phyloP scores from a whole-genome alignment of 1,284 basidiomycete genomes.

The Erythrobasidium hasegawianum region DNA sequence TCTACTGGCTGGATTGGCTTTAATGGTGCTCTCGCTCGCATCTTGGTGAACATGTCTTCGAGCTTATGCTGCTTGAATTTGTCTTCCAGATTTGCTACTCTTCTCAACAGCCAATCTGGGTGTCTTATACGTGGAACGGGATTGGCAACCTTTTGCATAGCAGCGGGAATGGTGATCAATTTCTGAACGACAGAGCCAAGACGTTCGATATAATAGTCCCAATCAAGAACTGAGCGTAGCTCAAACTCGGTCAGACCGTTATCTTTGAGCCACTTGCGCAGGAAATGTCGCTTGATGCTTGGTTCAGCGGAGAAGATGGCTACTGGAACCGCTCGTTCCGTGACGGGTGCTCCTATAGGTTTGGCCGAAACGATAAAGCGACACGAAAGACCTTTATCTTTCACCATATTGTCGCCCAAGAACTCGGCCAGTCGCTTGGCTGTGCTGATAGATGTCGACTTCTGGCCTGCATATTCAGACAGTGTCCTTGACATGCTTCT shows the following conservation, averaged over 20 bases:
- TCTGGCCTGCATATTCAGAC: slow-evolving; percentile 92
- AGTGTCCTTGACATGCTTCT: slow-evolving; percentile 96
- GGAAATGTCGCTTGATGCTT: slow-evolving; percentile 78
- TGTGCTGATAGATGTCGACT: slow-evolving; percentile 97
- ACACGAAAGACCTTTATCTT: slow-evolving; percentile 97
- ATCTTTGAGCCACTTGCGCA: slow-evolving; percentile 96
- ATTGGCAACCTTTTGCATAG: slow-evolving; percentile 94
- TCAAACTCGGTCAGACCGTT: slow-evolving; percentile 84
- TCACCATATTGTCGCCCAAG: slow-evolving; percentile 97
- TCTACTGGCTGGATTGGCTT: slow-evolving; percentile 10
- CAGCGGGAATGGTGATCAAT: slow-evolving; percentile 97
- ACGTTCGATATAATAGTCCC: slow-evolving; percentile 98
- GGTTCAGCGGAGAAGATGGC: slow-evolving; percentile 98
- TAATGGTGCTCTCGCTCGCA: slow-evolving; percentile 45
- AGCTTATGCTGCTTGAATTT: slow-evolving; percentile 98
- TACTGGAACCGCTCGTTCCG: slow-evolving; percentile 94
- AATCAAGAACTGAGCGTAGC: slow-evolving; percentile 90
- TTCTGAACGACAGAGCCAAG: slow-evolving; percentile 98
- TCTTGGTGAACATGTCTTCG: slow-evolving; percentile 81
- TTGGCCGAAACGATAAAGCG: slow-evolving; percentile 98
- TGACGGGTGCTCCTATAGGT: slow-evolving; percentile 89
- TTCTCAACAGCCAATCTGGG: slow-evolving; percentile 93
- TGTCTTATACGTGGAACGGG: slow-evolving; percentile 94
- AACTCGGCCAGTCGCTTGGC: slow-evolving; percentile 94
- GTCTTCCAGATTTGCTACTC: slow-evolving; percentile 84